Evolutionary conservation across 352 stramenopile species (phyloP).

Genomic region (Phytopythium vexans): DNA sequence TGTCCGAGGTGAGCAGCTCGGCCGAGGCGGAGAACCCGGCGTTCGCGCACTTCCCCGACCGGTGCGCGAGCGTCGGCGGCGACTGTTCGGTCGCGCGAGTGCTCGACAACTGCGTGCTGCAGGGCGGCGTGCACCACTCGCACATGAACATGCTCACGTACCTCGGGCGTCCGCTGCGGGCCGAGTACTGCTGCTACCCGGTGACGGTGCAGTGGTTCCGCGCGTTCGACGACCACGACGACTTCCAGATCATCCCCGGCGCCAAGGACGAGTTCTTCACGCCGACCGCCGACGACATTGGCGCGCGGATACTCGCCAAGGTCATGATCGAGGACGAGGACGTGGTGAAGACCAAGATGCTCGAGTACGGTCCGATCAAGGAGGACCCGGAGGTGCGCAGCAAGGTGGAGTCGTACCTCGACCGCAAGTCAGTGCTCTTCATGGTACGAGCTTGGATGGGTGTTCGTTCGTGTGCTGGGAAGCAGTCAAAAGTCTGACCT

Average conservation of each 20-base stretch:
- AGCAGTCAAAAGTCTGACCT: too few relatives aligned
- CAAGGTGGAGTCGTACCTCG: constrained; percentile 84
- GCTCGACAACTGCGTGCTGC: constrained; percentile 68
- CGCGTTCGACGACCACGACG: constrained; percentile 52
- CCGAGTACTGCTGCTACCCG: constrained; percentile 65
- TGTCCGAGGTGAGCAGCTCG: constrained; percentile 14
- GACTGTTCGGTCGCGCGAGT: constrained; percentile 59
- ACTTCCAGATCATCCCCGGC: constrained; percentile 70
- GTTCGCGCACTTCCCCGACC: constrained; percentile 51
- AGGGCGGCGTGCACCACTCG: constrained; percentile 82
- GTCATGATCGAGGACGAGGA: constrained; percentile 75
- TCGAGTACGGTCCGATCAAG: constrained; percentile 82
- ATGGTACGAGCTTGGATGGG: constrained; percentile 34
- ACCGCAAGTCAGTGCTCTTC: constrained; percentile 77
- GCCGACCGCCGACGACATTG: constrained; percentile 77
- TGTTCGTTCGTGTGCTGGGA: background rate
- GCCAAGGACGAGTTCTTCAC: constrained; percentile 78
- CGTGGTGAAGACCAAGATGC: constrained; percentile 70
- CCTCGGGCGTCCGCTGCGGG: constrained; percentile 54
- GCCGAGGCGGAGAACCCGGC: constrained; percentile 37
- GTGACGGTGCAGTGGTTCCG: constrained; percentile 76
- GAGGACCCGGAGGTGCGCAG: constrained; percentile 80
- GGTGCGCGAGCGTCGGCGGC: constrained; percentile 48
- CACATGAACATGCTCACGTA: constrained; percentile 79
- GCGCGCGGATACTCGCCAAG: constrained; percentile 65